These are phyloP conservation scores for Geosmithia putterillii DNA, from an alignment of 2,329 filamentous ascomycete genomes.

Conservation along the genomic window DNA sequence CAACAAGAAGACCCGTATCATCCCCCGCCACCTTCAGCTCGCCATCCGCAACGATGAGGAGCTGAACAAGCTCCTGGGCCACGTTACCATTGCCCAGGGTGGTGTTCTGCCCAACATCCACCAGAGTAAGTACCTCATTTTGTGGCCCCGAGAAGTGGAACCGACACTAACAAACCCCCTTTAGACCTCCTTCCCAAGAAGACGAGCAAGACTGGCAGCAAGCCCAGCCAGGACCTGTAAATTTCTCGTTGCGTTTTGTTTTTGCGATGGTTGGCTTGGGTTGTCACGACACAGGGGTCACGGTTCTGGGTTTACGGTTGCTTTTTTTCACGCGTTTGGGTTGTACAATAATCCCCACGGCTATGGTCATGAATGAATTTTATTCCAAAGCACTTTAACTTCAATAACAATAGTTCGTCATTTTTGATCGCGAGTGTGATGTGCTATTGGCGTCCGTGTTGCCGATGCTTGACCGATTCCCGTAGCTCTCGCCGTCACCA, in stretches of 20 bases:
- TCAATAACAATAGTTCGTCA: neutral
- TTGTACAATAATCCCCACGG: constrained; percentile 66
- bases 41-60: constrained; percentile 99
- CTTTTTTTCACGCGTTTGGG: constrained; percentile 43
- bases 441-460: neutral
- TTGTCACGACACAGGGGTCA: constrained; percentile 76
- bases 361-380: constrained; percentile 50
- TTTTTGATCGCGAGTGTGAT: too few relatives aligned
- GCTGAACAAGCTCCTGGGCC: constrained; percentile 95
- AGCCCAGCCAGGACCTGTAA: constrained; percentile 89
- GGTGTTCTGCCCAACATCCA: constrained; percentile 96
- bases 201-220: constrained; percentile 90
- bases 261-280: constrained; percentile 49
- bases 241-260: constrained; percentile 33
- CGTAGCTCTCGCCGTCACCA: too few relatives aligned
- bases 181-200: constrained; percentile 98
- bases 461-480: too few relatives aligned
- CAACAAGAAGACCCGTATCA: constrained; percentile 99
- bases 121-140: constrained; percentile 60
- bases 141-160: neutral
- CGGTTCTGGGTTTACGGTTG: constrained; percentile 62
- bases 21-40: constrained; percentile 95
- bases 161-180: constrained; percentile 22
- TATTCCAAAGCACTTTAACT: constrained; percentile 6
- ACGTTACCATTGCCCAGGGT: constrained; percentile 94